phyloP scores from a whole-genome alignment of 805 yeast genomes.

The Torulaspora delbrueckii region DNA sequence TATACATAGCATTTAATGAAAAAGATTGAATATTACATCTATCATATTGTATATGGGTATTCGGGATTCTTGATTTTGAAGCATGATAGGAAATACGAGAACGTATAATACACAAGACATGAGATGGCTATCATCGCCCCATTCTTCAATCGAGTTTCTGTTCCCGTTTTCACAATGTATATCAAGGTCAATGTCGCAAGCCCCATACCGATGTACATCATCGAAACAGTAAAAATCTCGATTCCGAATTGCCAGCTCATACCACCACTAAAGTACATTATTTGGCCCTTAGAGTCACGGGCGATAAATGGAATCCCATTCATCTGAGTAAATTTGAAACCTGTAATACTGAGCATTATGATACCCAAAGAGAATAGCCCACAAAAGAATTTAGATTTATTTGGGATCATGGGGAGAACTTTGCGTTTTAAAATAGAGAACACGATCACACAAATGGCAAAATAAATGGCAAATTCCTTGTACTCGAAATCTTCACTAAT shows the following conservation, averaged over 20 bases:
- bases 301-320: constrained; percentile 61
- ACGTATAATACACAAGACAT: constrained; percentile 18
- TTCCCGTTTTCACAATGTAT: constrained; percentile 31
- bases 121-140: constrained; percentile 17
- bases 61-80: constrained; percentile 29
- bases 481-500: constrained; percentile 43
- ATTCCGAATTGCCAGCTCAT: constrained; percentile 64
- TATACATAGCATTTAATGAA: neutral
- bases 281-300: constrained; percentile 43
- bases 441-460: constrained; percentile 40
- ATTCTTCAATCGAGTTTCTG: constrained; percentile 18
- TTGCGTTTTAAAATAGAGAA: constrained; percentile 49
- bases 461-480: constrained; percentile 43
- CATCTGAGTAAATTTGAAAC: constrained; percentile 59
- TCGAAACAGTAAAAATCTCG: constrained; percentile 53
- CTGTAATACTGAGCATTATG: constrained; percentile 46
- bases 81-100: constrained; percentile 26
- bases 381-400: constrained; percentile 26
- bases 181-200: constrained; percentile 40
- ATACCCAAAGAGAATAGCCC: constrained; percentile 40
- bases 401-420: constrained; percentile 34
- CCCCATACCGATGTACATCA: constrained; percentile 47
- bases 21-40: neutral
- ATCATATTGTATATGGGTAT: constrained; percentile 24
- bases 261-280: constrained; percentile 61